Base-by-base conservation (phyloP, 495 filamentous ascomycete genomes). In the Podospora pseudopauciseta region DNA sequence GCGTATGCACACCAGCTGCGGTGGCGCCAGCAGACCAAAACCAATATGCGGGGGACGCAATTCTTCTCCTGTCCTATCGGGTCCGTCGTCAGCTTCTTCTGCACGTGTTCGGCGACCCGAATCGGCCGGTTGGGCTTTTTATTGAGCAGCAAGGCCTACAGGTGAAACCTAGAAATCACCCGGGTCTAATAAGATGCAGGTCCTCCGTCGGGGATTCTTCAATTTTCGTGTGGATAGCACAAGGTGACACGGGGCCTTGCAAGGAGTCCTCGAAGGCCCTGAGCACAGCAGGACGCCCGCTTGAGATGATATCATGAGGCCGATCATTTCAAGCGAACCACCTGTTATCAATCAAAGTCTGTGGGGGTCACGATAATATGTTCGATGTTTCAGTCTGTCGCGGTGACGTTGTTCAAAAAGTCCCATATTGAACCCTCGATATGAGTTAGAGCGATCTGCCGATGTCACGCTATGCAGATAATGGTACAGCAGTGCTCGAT, bases 291-390 rank as follows among this genome's bases (percentile, higher is more conserved):
- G 39, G 15, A 2, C 0, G 15, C 2, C 39, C 13, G 39, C 39
- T 11, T 16, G 39, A 49, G 39, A 13, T 49, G 39, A 49, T 49
- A 49, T 49, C 39, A 49, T 49, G 39, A 49, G 0, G 39, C 39
- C 39, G 39, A 49, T 49, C 39, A 11, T 5, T 49, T 13, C 6
- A 49, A 49, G 39, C 39, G 15, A 49, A 19, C 55, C 20, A 5
- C 16, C 55, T 1, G 55, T 23, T 57, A 57, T 57, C 54, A 57
- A 57, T n/a, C 54, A 39, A 39, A 23, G 54, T 18, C 54, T 23
- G 55, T 20, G 19, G 55, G 23, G 55, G 55, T 58, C 55, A 58
- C 55, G 55, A 58, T 58, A 58, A 58, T 58, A 15, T 58, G n/a
- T n/a, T 26, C 7, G 19, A 58, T 58, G 55, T 58, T 58, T 58